phyloP scores from a whole-genome alignment of 208 protist species.

The Angomonas deanei region DNA sequence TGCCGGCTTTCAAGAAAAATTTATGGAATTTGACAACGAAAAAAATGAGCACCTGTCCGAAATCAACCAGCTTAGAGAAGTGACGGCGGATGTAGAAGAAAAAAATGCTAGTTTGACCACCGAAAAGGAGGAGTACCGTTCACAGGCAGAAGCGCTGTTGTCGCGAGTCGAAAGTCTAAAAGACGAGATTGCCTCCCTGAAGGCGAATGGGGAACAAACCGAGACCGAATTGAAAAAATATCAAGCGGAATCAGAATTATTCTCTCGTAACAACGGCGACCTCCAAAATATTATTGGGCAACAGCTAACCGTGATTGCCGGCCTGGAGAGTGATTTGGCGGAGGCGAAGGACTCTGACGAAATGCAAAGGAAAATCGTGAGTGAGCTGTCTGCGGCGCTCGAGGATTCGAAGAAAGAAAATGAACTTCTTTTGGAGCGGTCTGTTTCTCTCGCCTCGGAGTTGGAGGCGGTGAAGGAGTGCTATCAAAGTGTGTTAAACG shows the following conservation, averaged over 20 bases:
- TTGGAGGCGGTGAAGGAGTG: conserved; percentile 49
- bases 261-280: neutral
- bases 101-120: conserved; percentile 14
- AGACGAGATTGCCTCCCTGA: conserved; percentile 16
- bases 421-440: conserved; percentile 14
- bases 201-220: neutral
- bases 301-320: conserved; percentile 34
- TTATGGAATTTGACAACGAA: conserved; percentile 19
- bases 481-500: conserved; percentile 51
- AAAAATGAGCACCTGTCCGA: conserved; percentile 16
- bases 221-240: conserved; percentile 7
- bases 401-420: conserved; percentile 16
- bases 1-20: conserved; percentile 36
- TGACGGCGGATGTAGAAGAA: conserved; percentile 15
- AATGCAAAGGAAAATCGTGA: conserved; percentile 16
- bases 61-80: conserved; percentile 19
- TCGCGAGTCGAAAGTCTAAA: conserved; percentile 24
- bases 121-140: conserved; percentile 14
- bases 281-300: conserved; percentile 15
- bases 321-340: conserved; percentile 33
- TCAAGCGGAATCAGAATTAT: neutral
- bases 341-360: conserved; percentile 22
- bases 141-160: conserved; percentile 25
- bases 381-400: conserved; percentile 24
- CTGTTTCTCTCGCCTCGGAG: conserved; percentile 45